These are phyloP conservation scores for Gossypium gossypioides DNA, from an alignment of 441 rosid species.

Conservation along the genomic window DNA sequence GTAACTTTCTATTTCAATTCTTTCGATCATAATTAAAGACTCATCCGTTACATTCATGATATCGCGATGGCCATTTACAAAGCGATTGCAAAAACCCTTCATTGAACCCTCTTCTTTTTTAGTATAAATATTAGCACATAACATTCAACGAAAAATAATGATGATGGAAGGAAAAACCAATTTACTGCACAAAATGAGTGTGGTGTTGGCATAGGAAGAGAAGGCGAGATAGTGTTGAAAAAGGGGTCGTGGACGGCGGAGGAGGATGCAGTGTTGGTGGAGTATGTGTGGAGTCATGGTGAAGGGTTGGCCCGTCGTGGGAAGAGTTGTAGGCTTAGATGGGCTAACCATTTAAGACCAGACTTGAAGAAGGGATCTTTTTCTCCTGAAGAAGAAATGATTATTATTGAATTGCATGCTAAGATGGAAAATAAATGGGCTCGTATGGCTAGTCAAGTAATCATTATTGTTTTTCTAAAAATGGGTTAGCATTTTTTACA, in stretches of 20 bases:
- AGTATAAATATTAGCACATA: not conserved
- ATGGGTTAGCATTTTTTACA: not conserved
- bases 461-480: not conserved
- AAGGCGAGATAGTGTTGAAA: constrained; percentile 32
- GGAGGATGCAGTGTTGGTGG: constrained; percentile 55
- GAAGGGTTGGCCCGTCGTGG: constrained; percentile 83
- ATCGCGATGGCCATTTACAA: no score
- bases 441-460: constrained; percentile 36
- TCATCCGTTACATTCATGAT: accelerated
- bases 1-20: no score
- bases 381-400: constrained; percentile 58
- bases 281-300: constrained; percentile 66
- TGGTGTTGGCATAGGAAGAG: constrained; percentile 11
- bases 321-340: constrained; percentile 80
- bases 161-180: not conserved
- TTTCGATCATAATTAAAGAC: no score
- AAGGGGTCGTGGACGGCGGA: constrained; percentile 89
- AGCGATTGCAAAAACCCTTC: not conserved
- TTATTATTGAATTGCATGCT: constrained; percentile 67
- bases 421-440: constrained; percentile 48
- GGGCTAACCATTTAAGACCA: constrained; percentile 26
- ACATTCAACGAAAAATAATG: not conserved
- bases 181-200: constrained; percentile 14
- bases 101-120: not conserved
- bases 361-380: constrained; percentile 74